Evolutionary conservation across 2,329 filamentous ascomycete genomes (phyloP).

Genomic region (Zymoseptoria crescenta): DNA sequence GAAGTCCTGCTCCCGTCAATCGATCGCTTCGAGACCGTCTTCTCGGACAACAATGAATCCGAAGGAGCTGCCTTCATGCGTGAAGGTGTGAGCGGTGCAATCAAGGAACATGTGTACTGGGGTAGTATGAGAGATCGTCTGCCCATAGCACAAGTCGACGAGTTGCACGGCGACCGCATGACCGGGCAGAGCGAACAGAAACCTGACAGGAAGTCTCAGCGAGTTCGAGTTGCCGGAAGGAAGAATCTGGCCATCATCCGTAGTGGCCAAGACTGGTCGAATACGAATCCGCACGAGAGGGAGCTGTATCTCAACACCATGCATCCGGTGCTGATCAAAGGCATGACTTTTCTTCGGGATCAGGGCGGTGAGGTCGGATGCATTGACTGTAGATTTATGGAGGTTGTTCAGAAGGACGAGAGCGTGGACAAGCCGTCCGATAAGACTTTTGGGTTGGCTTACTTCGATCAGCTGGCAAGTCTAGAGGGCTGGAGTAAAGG

Average conservation of each 20-base stretch:
- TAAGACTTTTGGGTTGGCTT: constrained; percentile 20
- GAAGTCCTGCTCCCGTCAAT: constrained; percentile 37
- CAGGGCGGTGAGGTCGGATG: constrained; percentile 38
- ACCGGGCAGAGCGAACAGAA: constrained; percentile 22
- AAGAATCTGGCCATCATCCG: constrained; percentile 39
- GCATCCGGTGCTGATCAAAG: constrained; percentile 37
- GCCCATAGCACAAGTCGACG: constrained; percentile 29
- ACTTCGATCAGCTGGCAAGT: constrained; percentile 18
- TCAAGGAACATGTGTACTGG: constrained; percentile 42
- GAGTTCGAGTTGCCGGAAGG: constrained; percentile 31
- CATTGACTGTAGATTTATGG: constrained; percentile 39
- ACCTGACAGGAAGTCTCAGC: constrained; percentile 4
- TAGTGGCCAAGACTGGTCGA: constrained; percentile 41
- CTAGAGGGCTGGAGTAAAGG: constrained; percentile 20
- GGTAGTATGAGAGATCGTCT: constrained; percentile 42
- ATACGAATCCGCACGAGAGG: constrained; percentile 35
- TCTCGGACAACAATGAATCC: constrained; percentile 30
- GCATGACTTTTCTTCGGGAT: constrained; percentile 41
- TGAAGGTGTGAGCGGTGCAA: constrained; percentile 30
- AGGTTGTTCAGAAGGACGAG: constrained; percentile 22
- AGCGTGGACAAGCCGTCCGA: constrained; percentile 7
- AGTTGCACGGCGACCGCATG: constrained; percentile 22
- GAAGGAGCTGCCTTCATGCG: constrained; percentile 39
- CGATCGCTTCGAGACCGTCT: constrained; percentile 40
- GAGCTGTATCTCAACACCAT: constrained; percentile 39